Base-by-base conservation (phyloP, 192 early-diverging fungal species). In the Umbelopsis isabellina region DNA sequence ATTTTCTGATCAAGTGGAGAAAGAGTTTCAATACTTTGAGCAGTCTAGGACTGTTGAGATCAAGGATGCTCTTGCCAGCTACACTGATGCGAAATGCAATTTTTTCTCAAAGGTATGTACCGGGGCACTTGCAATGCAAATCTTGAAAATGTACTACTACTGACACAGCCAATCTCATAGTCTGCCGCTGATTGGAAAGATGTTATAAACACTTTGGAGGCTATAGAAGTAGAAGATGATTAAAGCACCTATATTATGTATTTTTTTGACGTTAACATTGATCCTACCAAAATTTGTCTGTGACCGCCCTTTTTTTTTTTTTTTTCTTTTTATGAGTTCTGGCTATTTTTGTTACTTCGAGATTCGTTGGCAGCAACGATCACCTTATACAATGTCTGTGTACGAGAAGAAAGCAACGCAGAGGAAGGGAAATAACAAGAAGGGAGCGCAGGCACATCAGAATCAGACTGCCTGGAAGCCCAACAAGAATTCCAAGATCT, bases 371-470 rank as follows among this genome's bases (percentile, higher is more conserved):
- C 37, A 41, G 37, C 37, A 41, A 41, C 37, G 33, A 61, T 35
- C 45, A 30, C 41, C 25, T 11, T 22, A 20, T 11, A 64, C 9
- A 11, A 78, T 78, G 76, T 78, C 79, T 15, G 74, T 74, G 47
- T 79, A 86, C 66, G 68, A 79, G 35, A 84, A 77, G 9, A 86
- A 86, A 74, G 72, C 69, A 1, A 79, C 84, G 4, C 67, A 55
- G 49, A 72, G 91, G 23, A 90, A 88, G 73, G 72, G 83, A 16
- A 88, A 87, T 44, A 78, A 72, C 71, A 83, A 86, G 72, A 98
- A 98, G 83, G 72, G 80, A 64, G 85, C 80, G 0, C 97, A 93
- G 80, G 93, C 91, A 83, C 88, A 98, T 84, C 92, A 96, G 80
- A 98, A 98, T 85, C 72, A 83, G 21, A 90, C 89, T 72, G 92